phyloP scores from a whole-genome alignment of 2,329 filamentous ascomycete species.

The Nigrograna mackinnonii region DNA sequence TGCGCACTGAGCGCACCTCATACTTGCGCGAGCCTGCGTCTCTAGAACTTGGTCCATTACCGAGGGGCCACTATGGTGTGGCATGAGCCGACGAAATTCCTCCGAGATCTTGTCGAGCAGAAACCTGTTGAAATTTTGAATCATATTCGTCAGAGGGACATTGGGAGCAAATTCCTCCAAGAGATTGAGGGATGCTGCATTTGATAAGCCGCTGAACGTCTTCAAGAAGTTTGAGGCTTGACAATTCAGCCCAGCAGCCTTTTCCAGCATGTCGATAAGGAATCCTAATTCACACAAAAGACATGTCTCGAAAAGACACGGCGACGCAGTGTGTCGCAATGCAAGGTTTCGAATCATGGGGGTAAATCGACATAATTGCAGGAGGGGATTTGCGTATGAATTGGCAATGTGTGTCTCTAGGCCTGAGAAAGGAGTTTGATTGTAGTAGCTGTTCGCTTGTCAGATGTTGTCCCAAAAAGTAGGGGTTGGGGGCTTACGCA shows the following conservation, averaged over 20 bases:
- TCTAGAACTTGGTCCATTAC: conserved; percentile 75
- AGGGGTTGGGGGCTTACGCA: conserved; percentile 57
- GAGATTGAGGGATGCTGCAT: conserved; percentile 75
- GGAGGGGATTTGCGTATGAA: conserved; percentile 89
- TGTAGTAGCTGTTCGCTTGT: conserved; percentile 72
- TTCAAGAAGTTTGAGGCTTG: conserved; percentile 95
- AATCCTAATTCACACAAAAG: conserved; percentile 94
- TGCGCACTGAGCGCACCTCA: conserved; percentile 83
- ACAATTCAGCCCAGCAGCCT: conserved; percentile 90
- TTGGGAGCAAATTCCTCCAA: conserved; percentile 81
- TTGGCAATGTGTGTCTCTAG: conserved; percentile 96
- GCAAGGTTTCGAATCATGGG: conserved; percentile 86
- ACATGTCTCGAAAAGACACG: conserved; percentile 81
- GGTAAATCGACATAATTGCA: conserved; percentile 91
- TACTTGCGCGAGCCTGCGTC: conserved; percentile 72
- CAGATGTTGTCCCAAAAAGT: conserved; percentile 6
- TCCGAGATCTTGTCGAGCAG: conserved; percentile 78
- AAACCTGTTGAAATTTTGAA: conserved; percentile 85
- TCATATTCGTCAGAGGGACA: conserved; percentile 75
- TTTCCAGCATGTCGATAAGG: conserved; percentile 96
- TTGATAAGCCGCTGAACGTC: conserved; percentile 80
- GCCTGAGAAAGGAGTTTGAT: conserved; percentile 88
- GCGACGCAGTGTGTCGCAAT: conserved; percentile 83
- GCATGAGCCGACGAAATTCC: conserved; percentile 72
- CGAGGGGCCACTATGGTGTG: conserved; percentile 54